phyloP scores from a whole-genome alignment of 1,284 basidiomycete species.

The Malassezia sp. region DNA sequence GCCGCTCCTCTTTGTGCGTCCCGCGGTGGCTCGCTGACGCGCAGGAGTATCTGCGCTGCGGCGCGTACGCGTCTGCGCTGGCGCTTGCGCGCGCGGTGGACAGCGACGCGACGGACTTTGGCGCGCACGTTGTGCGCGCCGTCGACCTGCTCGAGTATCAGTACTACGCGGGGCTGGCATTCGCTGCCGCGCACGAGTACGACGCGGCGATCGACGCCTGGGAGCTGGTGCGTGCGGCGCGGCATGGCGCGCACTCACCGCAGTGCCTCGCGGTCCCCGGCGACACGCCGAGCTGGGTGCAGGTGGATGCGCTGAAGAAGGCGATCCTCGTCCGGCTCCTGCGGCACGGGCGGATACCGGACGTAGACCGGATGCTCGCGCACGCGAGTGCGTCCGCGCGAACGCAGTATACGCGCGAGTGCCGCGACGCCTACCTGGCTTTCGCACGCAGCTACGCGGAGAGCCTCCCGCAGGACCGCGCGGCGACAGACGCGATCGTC shows the following conservation, averaged over 20 bases:
- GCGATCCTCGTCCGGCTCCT: conserved; percentile 64
- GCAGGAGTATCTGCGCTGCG: conserved; percentile 3
- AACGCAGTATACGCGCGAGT: neutral
- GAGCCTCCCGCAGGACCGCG: neutral
- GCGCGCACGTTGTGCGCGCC: neutral
- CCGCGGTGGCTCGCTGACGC: neutral
- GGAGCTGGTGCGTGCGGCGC: conserved; percentile 25
- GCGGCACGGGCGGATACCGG: conserved; percentile 56
- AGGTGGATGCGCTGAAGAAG: conserved; percentile 75
- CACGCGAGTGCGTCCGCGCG: neutral
- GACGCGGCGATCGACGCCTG: conserved; percentile 26
- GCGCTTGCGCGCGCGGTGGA: neutral
- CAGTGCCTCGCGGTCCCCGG: conserved; percentile 59
- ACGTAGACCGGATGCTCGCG: neutral
- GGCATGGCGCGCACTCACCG: too few species aligned
- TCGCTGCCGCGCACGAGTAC: conserved; percentile 19
- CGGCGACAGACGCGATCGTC: conserved; percentile 10
- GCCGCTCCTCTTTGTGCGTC: conserved; percentile 5
- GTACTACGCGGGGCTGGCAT: conserved; percentile 31
- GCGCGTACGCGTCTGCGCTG: neutral
- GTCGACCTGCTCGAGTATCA: conserved; percentile 33
- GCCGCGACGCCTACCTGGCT: conserved; percentile 14
- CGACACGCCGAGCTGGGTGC: conserved; percentile 57
- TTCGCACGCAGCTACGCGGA: conserved; percentile 17
- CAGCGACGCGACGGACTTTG: neutral